Evolutionary conservation across 2,329 filamentous ascomycete genomes (phyloP).

Genomic region (Zasmidium cellare): DNA sequence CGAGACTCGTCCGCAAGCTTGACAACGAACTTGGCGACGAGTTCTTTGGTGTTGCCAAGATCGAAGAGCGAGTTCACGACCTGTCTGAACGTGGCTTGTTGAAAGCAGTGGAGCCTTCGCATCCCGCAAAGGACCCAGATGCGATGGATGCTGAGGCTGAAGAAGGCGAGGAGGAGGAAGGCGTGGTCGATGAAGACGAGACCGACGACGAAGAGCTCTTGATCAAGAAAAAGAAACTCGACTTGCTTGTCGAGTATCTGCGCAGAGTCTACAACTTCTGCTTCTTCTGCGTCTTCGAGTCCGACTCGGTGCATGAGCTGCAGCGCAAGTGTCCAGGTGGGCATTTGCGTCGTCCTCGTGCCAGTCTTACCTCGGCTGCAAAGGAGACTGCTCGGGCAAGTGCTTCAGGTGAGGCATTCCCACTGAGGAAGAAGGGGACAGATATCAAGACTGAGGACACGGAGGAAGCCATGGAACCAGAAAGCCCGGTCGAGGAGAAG

Average conservation of each 20-base stretch:
- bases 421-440: constrained; percentile 57
- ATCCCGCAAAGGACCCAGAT: constrained; percentile 57
- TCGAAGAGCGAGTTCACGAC: constrained; percentile 84
- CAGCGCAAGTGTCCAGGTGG: constrained; percentile 94
- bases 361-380: constrained; percentile 77
- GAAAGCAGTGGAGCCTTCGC: constrained; percentile 61
- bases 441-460: constrained; percentile 57
- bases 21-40: constrained; percentile 79
- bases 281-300: constrained; percentile 99
- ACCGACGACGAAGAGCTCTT: constrained; percentile 86
- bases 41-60: constrained; percentile 74
- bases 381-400: constrained; percentile 85
- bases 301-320: constrained; percentile 93
- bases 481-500: constrained; percentile 65
- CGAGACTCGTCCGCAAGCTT: constrained; percentile 78
- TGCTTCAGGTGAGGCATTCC: constrained; percentile 78
- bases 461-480: constrained; percentile 43
- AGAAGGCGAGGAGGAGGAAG: constrained; percentile 70
- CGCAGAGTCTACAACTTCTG: constrained; percentile 98
- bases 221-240: constrained; percentile 93
- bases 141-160: constrained; percentile 69
- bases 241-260: constrained; percentile 93
- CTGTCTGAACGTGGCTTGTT: constrained; percentile 74
- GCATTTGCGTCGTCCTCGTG: constrained; percentile 88
- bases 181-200: constrained; percentile 62